Conservation (phyloP, 768 basidiomycete species). For the Plicaturopsis crispa region DNA sequence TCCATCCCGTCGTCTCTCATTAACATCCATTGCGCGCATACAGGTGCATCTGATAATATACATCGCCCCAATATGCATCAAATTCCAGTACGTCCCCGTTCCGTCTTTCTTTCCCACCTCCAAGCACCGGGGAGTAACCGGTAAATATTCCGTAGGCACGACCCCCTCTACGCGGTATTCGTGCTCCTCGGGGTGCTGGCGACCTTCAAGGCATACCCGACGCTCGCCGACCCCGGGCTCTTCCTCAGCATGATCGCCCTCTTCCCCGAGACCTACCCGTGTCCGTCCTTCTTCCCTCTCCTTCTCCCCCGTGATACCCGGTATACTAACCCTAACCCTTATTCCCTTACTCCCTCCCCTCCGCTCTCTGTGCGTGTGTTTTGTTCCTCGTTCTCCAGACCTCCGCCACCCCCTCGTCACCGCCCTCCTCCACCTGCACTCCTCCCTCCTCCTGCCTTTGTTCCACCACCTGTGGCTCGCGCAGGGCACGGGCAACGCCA, state of each 20-base stretch:
- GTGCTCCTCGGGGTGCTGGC: constrained; percentile 70
- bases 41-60: constrained; percentile 83
- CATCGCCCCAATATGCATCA: constrained; percentile 75
- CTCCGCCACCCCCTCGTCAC: constrained; percentile 83
- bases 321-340: constrained; percentile 1
- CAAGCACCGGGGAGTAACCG: too few relatives aligned
- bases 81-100: constrained; percentile 59
- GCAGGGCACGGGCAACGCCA: constrained; percentile 92
- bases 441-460: constrained; percentile 78
- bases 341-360: too few relatives aligned
- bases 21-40: background rate
- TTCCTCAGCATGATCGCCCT: constrained; percentile 75
- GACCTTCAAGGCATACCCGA: constrained; percentile 89
- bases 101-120: background rate
- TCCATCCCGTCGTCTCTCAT: background rate
- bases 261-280: constrained; percentile 78
- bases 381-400: constrained; percentile 37
- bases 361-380: background rate
- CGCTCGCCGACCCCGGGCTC: constrained; percentile 81
- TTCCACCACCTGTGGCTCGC: constrained; percentile 90
- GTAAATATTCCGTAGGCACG: constrained; percentile 44
- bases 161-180: constrained; percentile 75
- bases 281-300: constrained; percentile 37
- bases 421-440: constrained; percentile 73
- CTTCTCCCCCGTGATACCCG: background rate